phyloP scores from a whole-genome alignment of 1,284 basidiomycete genomes.

The Entoloma clypeatum region DNA sequence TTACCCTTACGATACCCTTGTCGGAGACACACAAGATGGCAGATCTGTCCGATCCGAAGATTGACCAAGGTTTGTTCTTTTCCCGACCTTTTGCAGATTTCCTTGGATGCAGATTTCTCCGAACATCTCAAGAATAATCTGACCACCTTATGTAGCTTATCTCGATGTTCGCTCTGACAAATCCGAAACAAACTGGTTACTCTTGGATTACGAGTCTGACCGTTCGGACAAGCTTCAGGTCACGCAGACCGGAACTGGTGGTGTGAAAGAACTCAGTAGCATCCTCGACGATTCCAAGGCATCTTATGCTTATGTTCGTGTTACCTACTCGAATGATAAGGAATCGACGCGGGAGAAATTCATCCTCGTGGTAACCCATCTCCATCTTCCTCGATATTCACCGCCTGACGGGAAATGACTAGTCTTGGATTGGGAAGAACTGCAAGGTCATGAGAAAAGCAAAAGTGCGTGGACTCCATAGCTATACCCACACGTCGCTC shows the following conservation, averaged over 20 bases:
- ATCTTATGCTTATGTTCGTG: constrained; percentile 79
- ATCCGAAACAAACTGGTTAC: constrained; percentile 79
- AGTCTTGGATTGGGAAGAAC: constrained; percentile 78
- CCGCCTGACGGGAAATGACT: constrained; percentile 14
- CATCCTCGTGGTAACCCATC: constrained; percentile 68
- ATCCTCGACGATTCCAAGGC: constrained; percentile 71
- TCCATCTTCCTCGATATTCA: constrained; percentile 18
- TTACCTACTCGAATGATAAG: constrained; percentile 84
- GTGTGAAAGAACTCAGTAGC: constrained; percentile 74
- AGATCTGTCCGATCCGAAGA: constrained; percentile 75
- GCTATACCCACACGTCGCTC: constrained; percentile 24
- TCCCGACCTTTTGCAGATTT: constrained; percentile 1
- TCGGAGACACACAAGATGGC: constrained; percentile 56
- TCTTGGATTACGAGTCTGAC: constrained; percentile 85
- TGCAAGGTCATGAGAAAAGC: constrained; percentile 91
- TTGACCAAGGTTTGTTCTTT: constrained; percentile 61
- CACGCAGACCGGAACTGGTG: constrained; percentile 74
- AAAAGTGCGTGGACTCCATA: constrained; percentile 54
- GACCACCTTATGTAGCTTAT: constrained; percentile 58
- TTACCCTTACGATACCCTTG: constrained; percentile 15
- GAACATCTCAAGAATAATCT: constrained; percentile 12
- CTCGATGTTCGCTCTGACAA: constrained; percentile 81
- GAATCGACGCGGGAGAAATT: constrained; percentile 88
- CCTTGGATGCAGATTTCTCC: background rate
- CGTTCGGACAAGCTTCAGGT: constrained; percentile 80